Conservation (phyloP, 169 alveolate genomes). For the Eimeria falciformis region DNA sequence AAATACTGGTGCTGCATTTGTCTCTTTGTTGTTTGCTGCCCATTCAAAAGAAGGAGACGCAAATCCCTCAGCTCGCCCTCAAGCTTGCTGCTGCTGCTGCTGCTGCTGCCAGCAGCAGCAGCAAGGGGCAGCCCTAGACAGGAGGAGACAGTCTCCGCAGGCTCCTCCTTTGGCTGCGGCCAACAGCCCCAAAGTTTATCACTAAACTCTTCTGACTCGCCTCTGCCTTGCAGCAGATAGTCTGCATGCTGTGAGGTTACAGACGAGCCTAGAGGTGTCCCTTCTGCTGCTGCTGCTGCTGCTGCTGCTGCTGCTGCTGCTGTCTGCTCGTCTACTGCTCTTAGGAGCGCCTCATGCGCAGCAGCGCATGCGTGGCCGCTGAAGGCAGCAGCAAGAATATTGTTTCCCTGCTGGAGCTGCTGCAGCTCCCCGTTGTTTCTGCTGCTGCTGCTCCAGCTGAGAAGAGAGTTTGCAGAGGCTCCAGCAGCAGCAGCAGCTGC, state of each 20-base stretch:
- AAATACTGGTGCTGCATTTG: conserved; percentile 15
- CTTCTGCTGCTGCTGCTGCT: conserved; percentile 8
- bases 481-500: conserved; percentile 23
- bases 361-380: not conserved
- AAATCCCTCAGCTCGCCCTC: not conserved
- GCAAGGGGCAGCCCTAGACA: not conserved
- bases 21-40: conserved; percentile 11
- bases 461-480: not conserved
- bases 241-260: too few relatives aligned
- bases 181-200: not conserved
- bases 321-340: not conserved
- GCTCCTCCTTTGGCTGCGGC: not conserved
- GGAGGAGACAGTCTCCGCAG: not conserved
- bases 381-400: not conserved
- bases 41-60: not conserved
- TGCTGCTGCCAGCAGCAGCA: too few relatives aligned
- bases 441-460: not conserved
- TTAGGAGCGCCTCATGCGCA: not conserved
- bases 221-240: too few relatives aligned
- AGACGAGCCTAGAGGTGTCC: too few relatives aligned
- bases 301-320: conserved; percentile 16
- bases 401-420: conserved; percentile 23
- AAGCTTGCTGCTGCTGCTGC: not conserved
- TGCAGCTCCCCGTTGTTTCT: not conserved
- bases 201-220: not conserved